Evolutionary conservation across 352 stramenopile species (phyloP), one percentile per base, ranked within the genome.

Genomic region (Pythium aphanidermatum): DNA sequence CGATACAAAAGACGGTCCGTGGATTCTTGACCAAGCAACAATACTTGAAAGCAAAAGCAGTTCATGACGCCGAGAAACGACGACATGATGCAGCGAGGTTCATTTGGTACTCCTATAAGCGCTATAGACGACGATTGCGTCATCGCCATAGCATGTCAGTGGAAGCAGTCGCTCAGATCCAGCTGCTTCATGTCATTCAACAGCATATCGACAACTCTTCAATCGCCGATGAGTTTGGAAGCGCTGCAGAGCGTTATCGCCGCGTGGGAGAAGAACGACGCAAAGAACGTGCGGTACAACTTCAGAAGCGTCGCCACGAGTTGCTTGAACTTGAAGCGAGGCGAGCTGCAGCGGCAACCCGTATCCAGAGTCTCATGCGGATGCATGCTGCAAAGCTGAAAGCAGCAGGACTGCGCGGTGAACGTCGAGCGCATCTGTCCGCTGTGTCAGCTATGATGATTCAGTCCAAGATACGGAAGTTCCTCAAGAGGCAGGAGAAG

Each of bases 391-490:
- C 70, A 2, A 63, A 70, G 20, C 51, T 54, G 3, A 39, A 65
- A 37, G 63, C 51, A 0, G 39, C 48, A 6, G 27, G 36, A 4
- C 33, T 82, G 12, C 46, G 68, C 2, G 51, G 74, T 24, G 70
- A 86, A 44, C 68, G 65, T 11, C 71, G 73, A 4, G 66, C 73
- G 0, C 70, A 86, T n/a, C 41, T 77, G 36, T 65, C 70, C 5
- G 68, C 74, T 0, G 68, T 75, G 21, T 75, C 70, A 5, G 72
- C 63, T 13, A 86, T 84, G 49, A 63, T 65, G 5, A 83, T 92
- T 26, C 80, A 92, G 53, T 86, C 68, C 20, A 76, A 59, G 23
- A 84, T 83, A 16, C 80, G 80, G 23, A 68, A 57, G 23, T 80
- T 79, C 36, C 37, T 85, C 8, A 66, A 58, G 14, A 25, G 51